Conservation (phyloP, 2,329 filamentous ascomycete genomes). For the Torrubiella hemipterigena region DNA sequence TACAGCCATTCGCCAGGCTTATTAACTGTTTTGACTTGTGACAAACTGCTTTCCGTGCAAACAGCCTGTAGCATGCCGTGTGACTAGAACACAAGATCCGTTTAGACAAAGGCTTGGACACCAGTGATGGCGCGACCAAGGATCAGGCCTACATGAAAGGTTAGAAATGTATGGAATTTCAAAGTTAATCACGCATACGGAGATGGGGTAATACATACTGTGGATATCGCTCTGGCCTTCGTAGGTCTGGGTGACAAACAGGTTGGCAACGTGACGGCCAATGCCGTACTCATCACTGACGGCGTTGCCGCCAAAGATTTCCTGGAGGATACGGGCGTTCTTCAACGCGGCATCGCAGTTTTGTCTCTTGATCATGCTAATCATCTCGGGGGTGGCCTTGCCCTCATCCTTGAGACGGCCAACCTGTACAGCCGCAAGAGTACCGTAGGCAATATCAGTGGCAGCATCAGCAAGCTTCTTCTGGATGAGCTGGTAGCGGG, state of each 20-base stretch:
- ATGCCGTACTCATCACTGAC: constrained; percentile 96
- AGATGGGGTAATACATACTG: constrained; percentile 45
- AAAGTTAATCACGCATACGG: background rate
- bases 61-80: no score
- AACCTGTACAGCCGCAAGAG: constrained; percentile 82
- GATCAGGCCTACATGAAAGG: constrained; percentile 45
- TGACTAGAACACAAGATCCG: background rate
- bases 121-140: constrained; percentile 59
- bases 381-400: constrained; percentile 86
- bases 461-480: constrained; percentile 92
- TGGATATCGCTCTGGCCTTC: constrained; percentile 98
- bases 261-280: constrained; percentile 84
- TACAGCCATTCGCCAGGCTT: no score
- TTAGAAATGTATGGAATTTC: no score
- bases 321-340: constrained; percentile 72
- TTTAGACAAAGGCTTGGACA: constrained; percentile 65
- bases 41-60: no score
- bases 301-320: constrained; percentile 97
- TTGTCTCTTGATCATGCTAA: constrained; percentile 90
- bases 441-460: constrained; percentile 84
- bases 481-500: constrained; percentile 93
- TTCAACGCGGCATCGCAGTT: constrained; percentile 86
- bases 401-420: constrained; percentile 87
- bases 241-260: constrained; percentile 96
- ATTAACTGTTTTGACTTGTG: no score